Percentiles rank a stretch among this genome's conserved stretches.
Conservation (phyloP, 495 filamentous ascomycete species). For the Platismatia glauca region DNA sequence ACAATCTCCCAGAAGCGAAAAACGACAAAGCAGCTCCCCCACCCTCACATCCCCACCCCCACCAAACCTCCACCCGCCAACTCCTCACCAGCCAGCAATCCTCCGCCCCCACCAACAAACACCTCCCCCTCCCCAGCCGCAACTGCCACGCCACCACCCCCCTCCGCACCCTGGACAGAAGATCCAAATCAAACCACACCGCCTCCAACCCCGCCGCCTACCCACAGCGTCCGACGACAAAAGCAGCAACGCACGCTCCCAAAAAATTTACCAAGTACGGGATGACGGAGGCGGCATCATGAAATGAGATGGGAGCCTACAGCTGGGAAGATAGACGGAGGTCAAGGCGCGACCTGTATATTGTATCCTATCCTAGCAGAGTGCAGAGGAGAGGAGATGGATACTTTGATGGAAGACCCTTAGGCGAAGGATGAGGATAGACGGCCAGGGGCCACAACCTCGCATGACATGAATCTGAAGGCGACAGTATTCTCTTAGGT, state of each 20-base stretch:
- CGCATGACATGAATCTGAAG: background rate
- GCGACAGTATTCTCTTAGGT: background rate
- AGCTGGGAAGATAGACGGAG: background rate
- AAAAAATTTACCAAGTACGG: background rate
- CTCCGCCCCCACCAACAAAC: background rate
- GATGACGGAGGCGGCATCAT: background rate
- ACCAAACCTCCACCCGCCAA: background rate
- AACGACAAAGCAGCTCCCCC: background rate
- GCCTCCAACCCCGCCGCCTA: background rate
- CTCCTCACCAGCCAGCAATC: background rate
- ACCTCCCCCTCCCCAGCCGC: background rate
- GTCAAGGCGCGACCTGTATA: too few species aligned
- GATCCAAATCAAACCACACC: background rate
- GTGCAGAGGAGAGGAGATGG: background rate
- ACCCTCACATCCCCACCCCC: background rate
- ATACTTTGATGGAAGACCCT: background rate
- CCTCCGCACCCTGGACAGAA: background rate
- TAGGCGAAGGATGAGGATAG: background rate
- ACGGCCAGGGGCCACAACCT: background rate
- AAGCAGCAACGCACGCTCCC: background rate
- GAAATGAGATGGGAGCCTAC: background rate
- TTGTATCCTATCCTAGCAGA: background rate
- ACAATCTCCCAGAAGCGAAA: background rate
- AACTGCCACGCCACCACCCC: background rate
- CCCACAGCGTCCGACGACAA: background rate